These are phyloP conservation scores for Aspergillus uvarum DNA, from an alignment of 2,329 filamentous ascomycete species.

Conservation along the genomic window DNA sequence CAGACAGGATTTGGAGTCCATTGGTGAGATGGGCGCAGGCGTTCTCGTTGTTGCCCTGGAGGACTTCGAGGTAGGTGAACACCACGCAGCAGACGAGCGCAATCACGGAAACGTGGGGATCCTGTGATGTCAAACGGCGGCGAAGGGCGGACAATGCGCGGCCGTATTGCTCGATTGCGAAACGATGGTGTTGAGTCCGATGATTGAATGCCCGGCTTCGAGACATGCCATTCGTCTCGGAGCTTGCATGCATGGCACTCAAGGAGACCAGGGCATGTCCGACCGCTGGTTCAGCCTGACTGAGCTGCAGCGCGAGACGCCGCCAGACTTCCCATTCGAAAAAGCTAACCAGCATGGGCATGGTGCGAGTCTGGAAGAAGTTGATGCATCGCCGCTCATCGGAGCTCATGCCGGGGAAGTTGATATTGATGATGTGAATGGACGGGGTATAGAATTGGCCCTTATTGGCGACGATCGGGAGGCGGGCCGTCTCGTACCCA, in stretches of 20 bases:
- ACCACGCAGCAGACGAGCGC: constrained; percentile 12
- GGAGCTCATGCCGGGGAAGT: constrained; percentile 8
- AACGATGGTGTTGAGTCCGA: constrained; percentile 6
- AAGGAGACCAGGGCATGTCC: constrained; percentile 10
- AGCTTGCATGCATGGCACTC: constrained; percentile 7
- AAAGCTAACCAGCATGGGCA: constrained; percentile 16
- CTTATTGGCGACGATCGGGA: constrained; percentile 3
- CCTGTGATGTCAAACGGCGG: constrained; percentile 3
- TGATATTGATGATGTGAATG: background rate
- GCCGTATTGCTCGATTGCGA: constrained; percentile 9
- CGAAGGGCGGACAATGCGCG: background rate
- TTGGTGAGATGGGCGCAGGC: constrained; percentile 10
- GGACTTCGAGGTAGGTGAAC: constrained; percentile 8
- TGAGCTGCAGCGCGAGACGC: background rate
- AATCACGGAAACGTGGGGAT: constrained; percentile 6
- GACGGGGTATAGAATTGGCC: background rate
- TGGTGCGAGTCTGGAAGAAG: constrained; percentile 17
- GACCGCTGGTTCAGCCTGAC: constrained; percentile 9
- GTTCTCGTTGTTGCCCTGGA: constrained; percentile 5
- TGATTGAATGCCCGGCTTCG: background rate
- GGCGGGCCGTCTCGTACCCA: constrained; percentile 30
- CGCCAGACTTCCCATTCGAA: constrained; percentile 16
- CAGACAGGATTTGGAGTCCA: constrained; percentile 6
- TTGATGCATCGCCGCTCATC: constrained; percentile 23
- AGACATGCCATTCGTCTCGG: background rate